Evolutionary conservation across 495 filamentous ascomycete genomes (phyloP), one percentile per base, ranked within the genome.

Genomic region (Paragyromitra xinjiangensis): DNA sequence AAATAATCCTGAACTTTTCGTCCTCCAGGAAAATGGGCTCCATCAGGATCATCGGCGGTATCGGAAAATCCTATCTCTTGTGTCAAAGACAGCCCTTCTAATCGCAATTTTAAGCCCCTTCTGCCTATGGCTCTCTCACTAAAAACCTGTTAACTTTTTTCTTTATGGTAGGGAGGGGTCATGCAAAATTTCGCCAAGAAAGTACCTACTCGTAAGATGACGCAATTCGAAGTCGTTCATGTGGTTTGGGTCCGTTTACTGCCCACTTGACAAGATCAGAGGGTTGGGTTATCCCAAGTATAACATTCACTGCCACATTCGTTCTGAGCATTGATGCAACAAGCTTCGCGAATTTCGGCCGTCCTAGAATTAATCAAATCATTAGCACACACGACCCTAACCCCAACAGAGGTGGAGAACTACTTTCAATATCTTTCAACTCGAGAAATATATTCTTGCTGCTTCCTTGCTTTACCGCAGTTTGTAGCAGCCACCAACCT

Each of bases 321-420:
- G 68, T 77, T 11, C 73, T 72, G 9, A 72, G 61, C 59, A 73
- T 77, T 22, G 73, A 77, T 37, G 73, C 73, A 44, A 77, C 69
- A 11, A 64, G 51, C 29, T 64, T 64, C 9, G 68, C 61, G 26
- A 77, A 77, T 34, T 50, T 39, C 2, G 67, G 51, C 5, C 73
- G 68, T 34, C 61, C 73, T 77, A 37, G 24, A 45, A 71, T 55
- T 24, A 16, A 40, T 3, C 29, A 34, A 3, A 34, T 16, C 1
- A 62, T 62, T 40, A 40, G 50, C 2, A 9, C 7, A 6, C 24
- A 19, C 26, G 12, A 39, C 11, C 16, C 11, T 55, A 37, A 34
- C 22, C 24, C n/a, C 59, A 14, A 34, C 2, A 9, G 19, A 34
- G 9, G 37, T 6, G 26, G 29, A 26, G 29, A 56, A 6, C 8